Base-by-base conservation (phyloP, 108 stramenopile genomes). In the Nitzschia palea region DNA sequence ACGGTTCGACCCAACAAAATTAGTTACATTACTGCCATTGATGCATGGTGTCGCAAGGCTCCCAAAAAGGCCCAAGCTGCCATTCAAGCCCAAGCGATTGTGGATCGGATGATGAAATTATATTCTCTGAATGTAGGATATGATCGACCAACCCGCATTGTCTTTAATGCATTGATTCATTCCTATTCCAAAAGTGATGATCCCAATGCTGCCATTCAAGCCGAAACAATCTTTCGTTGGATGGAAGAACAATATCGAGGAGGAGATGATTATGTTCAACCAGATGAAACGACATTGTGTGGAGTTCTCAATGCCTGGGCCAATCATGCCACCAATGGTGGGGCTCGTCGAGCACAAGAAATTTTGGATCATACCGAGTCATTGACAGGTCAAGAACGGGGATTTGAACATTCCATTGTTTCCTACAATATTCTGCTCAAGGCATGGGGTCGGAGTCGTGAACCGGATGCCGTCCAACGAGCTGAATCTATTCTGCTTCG, bases 101-200 rank as follows among this genome's bases (percentile, higher is more conserved):
- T 90, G 51, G 84, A 90, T 68, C 82, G 81, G 28, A 90, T 90
- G 88, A 74, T 86, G 47, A 61, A 78, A 31, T 63, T 90, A 68
- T 87, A 90, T 48, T 58, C 74, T 17, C 71, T 73, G 48, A 82
- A 81, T 37, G 37, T 79, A 37, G 68, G 81, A 5, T 72, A 77
- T 55, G 80, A 77, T 18, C 70, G 82, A 47, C 87, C 87, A 12
- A 84, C 78, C 42, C 71, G 82, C 4, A 65, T 88, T 45, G 82
- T 85, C 10, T 86, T 86, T 66, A 90, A 90, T 55, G 74, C 82
- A 3, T 68, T 87, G 44, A 84, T 90, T 28, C 83, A 86, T 76
- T 60, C 83, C 2, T 90, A 79, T 76, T 84, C 85, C 5, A 84
- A 82, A 62, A 83, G 74, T 40, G 43, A 55, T 23, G 51, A 76